Evolutionary conservation across 2,329 filamentous ascomycete species (phyloP), one percentile per base, ranked within the genome.

Genomic region (Colletotrichum endophyticum): DNA sequence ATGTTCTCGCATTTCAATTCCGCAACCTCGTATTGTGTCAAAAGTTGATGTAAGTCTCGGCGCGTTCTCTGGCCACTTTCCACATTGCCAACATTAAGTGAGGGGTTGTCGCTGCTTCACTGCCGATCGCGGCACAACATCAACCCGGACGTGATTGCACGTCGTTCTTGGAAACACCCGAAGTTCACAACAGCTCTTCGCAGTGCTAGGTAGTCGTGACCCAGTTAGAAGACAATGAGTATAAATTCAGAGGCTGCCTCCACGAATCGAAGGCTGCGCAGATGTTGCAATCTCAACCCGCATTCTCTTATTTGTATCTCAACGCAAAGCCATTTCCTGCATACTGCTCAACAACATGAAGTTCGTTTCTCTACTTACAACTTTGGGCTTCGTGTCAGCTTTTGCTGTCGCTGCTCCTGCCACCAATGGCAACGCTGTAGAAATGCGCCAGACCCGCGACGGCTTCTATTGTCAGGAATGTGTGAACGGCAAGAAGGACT

Each of bases 401-500:
- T 66, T 66, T 19, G 34, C 34, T 22, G 34, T 2, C 15, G 62
- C 62, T 39, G 62, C 62, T 19, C 62, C 62, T 39, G 34, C 34
- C 1, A 11, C 25, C n/a, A 19, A 2, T 16, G 62, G 62, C 15
- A 44, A 13, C 15, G 25, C 34, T 39, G 22, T 66, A 25, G 34
- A 66, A 22, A 39, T 39, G 8, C 62, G 62, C 22, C 62, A 66
- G 62, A 66, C 62, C 1, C 32, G 34, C 2, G 62, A 66, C 34
- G 62, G 62, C 1, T 66, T 44, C 62, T 49, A 66, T 2, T 66
- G 62, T 15, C 30, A 66, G 34, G 62, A 66, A 1, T 66, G 62
- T 25, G 11, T 66, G 0, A 49, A 44, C 8, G 34, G 62, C 62
- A 66, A 49, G 34, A 66, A 44, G 22, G 34, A 66, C 15, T 66